A percentile compares a stretch with the other conserved stretches of the same genome.
These are phyloP conservation scores for Sporothrix variecibatus DNA, from an alignment of 2,329 filamentous ascomycete species.

Conservation along the genomic window DNA sequence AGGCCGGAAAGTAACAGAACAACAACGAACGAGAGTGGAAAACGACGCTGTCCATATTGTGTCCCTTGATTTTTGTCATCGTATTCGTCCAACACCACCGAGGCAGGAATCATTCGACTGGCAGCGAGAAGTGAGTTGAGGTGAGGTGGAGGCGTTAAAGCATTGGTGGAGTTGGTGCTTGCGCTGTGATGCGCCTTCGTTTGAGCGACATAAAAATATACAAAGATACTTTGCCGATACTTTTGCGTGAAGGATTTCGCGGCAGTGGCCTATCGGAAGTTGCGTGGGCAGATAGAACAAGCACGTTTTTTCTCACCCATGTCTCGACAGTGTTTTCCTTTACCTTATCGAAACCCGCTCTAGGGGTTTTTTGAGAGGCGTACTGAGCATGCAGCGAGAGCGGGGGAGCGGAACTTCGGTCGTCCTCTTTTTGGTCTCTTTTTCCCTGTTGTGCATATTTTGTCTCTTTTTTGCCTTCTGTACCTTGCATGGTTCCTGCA, in stretches of 20 bases:
- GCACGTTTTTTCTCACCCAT: background rate
- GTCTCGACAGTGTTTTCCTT: background rate
- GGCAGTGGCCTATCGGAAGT: background rate
- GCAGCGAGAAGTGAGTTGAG: background rate
- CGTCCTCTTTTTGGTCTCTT: background rate
- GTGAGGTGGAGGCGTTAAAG: background rate
- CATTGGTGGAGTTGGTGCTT: background rate
- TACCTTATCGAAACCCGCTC: background rate
- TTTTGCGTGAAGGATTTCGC: slow-evolving; percentile 3
- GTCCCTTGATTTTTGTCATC: background rate
- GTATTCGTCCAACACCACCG: background rate
- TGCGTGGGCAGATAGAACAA: slow-evolving; percentile 8
- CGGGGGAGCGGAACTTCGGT: background rate
- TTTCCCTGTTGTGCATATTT: background rate
- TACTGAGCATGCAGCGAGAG: background rate
- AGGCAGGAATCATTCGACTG: background rate
- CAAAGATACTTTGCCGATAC: background rate
- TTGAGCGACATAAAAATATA: background rate
- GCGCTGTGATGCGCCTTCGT: background rate
- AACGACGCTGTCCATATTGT: background rate
- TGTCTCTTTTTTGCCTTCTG: slow-evolving; percentile 5
- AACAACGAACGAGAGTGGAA: background rate
- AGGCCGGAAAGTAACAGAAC: background rate
- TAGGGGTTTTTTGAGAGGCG: background rate
- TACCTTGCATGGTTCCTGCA: slow-evolving; percentile 30